phyloP scores from a whole-genome alignment of 495 filamentous ascomycete genomes.

The Tuber indicum region DNA sequence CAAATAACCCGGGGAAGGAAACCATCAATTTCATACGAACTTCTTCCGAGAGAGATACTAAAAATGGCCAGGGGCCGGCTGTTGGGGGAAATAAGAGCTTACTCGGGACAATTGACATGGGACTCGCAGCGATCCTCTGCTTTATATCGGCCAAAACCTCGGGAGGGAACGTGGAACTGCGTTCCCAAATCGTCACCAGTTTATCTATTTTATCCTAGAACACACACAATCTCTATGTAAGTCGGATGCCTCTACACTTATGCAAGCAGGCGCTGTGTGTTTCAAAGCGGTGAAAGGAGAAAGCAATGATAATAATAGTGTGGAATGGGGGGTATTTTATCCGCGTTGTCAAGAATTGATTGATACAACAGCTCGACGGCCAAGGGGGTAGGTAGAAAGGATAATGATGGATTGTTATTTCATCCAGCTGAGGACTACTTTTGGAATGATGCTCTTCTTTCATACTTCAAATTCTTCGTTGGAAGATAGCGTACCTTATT shows the following conservation, averaged over 20 bases:
- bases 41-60: conserved; percentile 23
- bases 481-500: conserved; percentile 85
- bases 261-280: conserved; percentile 48
- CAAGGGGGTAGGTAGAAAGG: conserved; percentile 3
- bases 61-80: conserved; percentile 23
- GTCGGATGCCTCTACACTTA: conserved; percentile 41
- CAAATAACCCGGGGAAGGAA: conserved; percentile 35
- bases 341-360: conserved; percentile 35
- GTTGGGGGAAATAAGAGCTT: conserved; percentile 35
- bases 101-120: conserved; percentile 56
- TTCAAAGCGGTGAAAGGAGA: conserved; percentile 43
- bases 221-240: conserved; percentile 44
- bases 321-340: conserved; percentile 32
- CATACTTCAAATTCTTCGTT: conserved; percentile 21
- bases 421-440: conserved; percentile 27
- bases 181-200: conserved; percentile 96
- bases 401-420: conserved; percentile 7
- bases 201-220: conserved; percentile 94
- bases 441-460: conserved; percentile 13
- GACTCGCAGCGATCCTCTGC: conserved; percentile 61
- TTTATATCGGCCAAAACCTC: conserved; percentile 79
- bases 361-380: conserved; percentile 36
- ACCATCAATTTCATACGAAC: conserved; percentile 39
- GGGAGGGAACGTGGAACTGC: conserved; percentile 80
- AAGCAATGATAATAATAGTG: conserved; percentile 1